These are phyloP conservation scores for Falciphora oryzae DNA, from an alignment of 2,329 filamentous ascomycete genomes.

Conservation along the genomic window DNA sequence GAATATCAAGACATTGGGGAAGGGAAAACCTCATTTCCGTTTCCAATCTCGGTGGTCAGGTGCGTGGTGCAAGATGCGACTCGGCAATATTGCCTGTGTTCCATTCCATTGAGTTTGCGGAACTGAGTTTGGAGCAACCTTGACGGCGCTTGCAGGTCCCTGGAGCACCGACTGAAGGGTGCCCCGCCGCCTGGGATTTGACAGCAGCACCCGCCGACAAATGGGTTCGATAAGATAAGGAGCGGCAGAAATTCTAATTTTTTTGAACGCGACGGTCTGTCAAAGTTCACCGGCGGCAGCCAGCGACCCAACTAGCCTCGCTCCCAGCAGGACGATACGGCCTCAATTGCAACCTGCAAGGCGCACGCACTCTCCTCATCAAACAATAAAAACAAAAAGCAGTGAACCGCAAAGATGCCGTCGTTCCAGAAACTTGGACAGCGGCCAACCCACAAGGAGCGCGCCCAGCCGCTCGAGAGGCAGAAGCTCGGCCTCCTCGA, in stretches of 20 bases:
- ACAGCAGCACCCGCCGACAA: no score
- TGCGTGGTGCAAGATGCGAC: no score
- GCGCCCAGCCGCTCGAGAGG: slow-evolving; percentile 79
- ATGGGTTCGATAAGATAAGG: neutral
- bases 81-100: neutral
- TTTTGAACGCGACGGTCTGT: neutral
- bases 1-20: neutral
- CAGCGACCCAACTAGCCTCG: no score
- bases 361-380: no score
- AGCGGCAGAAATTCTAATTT: neutral
- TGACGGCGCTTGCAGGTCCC: no score
- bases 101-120: neutral
- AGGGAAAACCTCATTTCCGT: neutral
- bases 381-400: neutral
- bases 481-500: slow-evolving; percentile 86
- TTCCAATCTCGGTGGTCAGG: no score
- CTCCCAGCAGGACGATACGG: neutral
- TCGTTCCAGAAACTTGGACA: slow-evolving; percentile 54
- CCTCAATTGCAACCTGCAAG: neutral
- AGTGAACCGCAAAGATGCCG: slow-evolving; percentile 5
- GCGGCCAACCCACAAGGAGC: slow-evolving; percentile 82
- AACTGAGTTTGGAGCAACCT: no score
- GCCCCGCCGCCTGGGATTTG: no score
- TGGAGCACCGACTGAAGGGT: no score
- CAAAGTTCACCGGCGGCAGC: neutral